Evolutionary conservation across 176 grass and related monocot species (phyloP).

Genomic region (Juncus inflexus): DNA sequence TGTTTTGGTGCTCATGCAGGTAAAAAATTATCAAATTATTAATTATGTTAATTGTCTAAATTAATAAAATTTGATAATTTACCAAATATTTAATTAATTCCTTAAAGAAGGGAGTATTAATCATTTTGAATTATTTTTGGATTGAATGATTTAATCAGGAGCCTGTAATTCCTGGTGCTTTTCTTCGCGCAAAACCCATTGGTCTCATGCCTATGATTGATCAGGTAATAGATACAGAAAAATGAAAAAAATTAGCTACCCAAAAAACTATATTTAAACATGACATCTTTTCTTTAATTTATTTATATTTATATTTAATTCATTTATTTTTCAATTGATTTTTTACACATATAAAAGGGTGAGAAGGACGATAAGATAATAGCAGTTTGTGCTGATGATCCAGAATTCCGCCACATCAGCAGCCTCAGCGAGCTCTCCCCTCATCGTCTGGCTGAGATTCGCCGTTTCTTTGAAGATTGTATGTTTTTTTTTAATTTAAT

Average conservation of each 20-base stretch:
- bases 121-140: background rate
- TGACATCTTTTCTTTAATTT: background rate
- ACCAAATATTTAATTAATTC: too few relatives aligned
- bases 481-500: slow-evolving; percentile 5
- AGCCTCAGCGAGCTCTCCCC: slow-evolving; percentile 72
- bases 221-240: slow-evolving; percentile 24
- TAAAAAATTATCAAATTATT: background rate
- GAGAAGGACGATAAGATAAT: slow-evolving; percentile 98
- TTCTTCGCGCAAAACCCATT: slow-evolving; percentile 69
- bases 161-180: slow-evolving; percentile 47
- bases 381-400: slow-evolving; percentile 86
- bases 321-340: background rate
- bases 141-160: slow-evolving; percentile 34
- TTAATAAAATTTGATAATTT: too few relatives aligned
- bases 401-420: slow-evolving; percentile 74
- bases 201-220: slow-evolving; percentile 87
- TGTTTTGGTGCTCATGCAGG: slow-evolving; percentile 52
- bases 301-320: background rate
- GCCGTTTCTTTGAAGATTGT: slow-evolving; percentile 92
- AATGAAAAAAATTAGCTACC: background rate
- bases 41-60: too few relatives aligned
- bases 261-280: background rate
- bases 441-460: slow-evolving; percentile 78
- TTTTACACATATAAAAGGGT: slow-evolving; percentile 28
- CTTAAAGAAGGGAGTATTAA: too few relatives aligned